Evolutionary conservation across 176 grass and related monocot genomes (phyloP).

Genomic region (Oryza coarctata): DNA sequence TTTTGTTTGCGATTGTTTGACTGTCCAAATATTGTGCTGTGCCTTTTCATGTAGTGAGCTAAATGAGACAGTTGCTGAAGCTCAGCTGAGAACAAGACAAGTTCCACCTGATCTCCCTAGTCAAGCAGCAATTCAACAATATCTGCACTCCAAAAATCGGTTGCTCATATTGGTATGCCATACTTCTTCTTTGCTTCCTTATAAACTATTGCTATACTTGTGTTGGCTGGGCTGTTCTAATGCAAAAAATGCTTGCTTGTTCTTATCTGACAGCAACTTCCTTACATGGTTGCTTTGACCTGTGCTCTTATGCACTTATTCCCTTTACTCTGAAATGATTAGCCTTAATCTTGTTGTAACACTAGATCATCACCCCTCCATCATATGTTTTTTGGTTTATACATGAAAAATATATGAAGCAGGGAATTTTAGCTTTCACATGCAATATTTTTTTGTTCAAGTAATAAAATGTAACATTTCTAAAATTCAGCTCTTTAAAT

Average conservation of each 20-base stretch:
- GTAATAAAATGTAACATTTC: neutral
- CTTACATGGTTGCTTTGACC: neutral
- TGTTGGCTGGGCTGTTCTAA: neutral
- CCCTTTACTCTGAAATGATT: neutral
- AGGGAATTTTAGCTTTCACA: neutral
- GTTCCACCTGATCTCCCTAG: constrained; percentile 78
- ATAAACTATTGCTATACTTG: neutral
- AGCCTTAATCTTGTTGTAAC: constrained; percentile 7
- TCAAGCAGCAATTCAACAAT: constrained; percentile 60
- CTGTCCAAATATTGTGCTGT: constrained; percentile 22
- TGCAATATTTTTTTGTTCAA: neutral
- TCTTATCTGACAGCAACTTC: neutral
- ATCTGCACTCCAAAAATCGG: constrained; percentile 72
- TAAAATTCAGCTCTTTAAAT: neutral
- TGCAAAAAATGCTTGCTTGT: constrained; percentile 1
- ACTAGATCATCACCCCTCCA: constrained; percentile 10
- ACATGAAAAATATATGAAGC: neutral
- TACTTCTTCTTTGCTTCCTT: constrained; percentile 9
- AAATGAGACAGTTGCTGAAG: constrained; percentile 93
- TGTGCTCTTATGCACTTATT: neutral
- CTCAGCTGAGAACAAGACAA: constrained; percentile 90
- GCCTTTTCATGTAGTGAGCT: constrained; percentile 66
- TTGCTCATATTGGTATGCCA: constrained; percentile 85
- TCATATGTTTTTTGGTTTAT: neutral
- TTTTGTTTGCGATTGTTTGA: neutral